These are phyloP conservation scores for Cyberlindnera xylosilytica DNA, from an alignment of 805 yeast species.

Conservation along the genomic window DNA sequence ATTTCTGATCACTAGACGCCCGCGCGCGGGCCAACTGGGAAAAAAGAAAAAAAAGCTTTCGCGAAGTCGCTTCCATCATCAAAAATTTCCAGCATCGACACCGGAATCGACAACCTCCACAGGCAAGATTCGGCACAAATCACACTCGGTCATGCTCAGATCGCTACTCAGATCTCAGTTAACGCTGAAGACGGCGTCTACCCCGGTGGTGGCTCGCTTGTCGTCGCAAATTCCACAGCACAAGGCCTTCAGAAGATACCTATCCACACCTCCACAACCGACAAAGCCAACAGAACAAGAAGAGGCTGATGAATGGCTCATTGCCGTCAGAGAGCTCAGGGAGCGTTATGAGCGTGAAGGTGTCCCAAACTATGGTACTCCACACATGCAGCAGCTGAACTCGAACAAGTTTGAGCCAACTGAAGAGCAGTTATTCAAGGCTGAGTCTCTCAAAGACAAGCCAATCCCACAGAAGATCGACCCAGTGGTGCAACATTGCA, in stretches of 20 bases:
- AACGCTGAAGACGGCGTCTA: neutral
- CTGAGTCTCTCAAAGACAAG: slow-evolving; percentile 43
- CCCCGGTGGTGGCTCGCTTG: neutral
- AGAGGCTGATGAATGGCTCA: slow-evolving; percentile 42
- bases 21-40: no score
- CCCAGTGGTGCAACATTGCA: slow-evolving; percentile 71
- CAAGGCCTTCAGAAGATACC: slow-evolving; percentile 1
- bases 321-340: slow-evolving; percentile 38
- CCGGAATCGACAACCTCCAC: neutral
- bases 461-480: slow-evolving; percentile 63
- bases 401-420: slow-evolving; percentile 51
- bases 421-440: slow-evolving; percentile 59
- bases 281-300: slow-evolving; percentile 15
- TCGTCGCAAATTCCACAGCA: neutral
- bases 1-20: no score
- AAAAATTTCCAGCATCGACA: slow-evolving; percentile 6
- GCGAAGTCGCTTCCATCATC: slow-evolving; percentile 1
- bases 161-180: slow-evolving; percentile 9
- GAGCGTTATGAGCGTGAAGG: slow-evolving; percentile 30
- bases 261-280: slow-evolving; percentile 3
- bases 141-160: slow-evolving; percentile 14
- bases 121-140: neutral
- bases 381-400: slow-evolving; percentile 23
- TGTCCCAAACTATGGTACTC: slow-evolving; percentile 30
- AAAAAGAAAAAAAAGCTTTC: no score